Base-by-base conservation (phyloP, 805 yeast species). In the Blastobotrys peoriensis region DNA sequence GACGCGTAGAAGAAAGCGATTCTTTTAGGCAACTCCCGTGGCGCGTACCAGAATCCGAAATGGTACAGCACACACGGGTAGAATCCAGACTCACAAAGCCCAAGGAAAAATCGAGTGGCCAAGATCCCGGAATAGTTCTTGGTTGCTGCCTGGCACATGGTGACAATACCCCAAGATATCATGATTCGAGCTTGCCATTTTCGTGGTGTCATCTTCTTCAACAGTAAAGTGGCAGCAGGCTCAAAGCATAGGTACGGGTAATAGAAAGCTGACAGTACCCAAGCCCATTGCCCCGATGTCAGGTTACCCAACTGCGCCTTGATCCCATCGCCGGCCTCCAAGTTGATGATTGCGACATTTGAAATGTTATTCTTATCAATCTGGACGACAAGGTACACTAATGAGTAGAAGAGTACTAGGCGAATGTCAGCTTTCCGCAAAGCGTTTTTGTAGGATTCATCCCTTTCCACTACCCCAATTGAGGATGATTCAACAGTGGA, bases 21-120 rank as follows among this genome's bases (percentile, higher is more conserved):
- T 36, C 76, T 59, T 18, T 61, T 55, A 20, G 64, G 67, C 15
- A 67, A 54, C 50, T 70, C 75, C n/a, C 54, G 53, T 10, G 69
- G 55, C 22, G 60, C 61, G 59, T 69, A 71, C 55, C 57, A 58
- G 8, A 45, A 42, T 3, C 60, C 38, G 17, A 58, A 49, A 30
- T 54, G 43, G 46, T 65, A 64, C 27, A 59, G 57, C 21, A 69
- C 62, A 17, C 71, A 74, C 2, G 45, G 49, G 15, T 34, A 35
- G 4, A 48, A 46, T 3, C 45, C 47, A 6, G 52, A 25, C 22
- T 46, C 52, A 15, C 41, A 35, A 38, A 41, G 22, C n/a, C 52
- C 52, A 4, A 48, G 36, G 27, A 48, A 43, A 17, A 48, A 38
- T 13, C 52, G 38, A 6, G 37, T 37, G 3, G 39, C 50, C 43